Base-by-base conservation (phyloP, 23 red algal species). In the Cyanidiococcus yangmingshanensis region DNA sequence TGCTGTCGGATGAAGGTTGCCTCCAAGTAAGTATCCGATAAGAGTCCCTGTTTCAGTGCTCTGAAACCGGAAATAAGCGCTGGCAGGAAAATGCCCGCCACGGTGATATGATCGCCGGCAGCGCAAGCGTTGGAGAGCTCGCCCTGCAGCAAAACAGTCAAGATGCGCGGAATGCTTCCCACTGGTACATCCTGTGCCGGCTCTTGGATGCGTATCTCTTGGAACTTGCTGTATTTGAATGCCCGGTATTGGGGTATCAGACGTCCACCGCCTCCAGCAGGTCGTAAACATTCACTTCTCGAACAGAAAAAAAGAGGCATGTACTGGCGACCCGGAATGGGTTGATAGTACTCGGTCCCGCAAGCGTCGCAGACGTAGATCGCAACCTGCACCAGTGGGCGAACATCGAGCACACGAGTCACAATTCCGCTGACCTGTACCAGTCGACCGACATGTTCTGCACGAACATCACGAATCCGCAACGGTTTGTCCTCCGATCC, bases 201-300 rank as follows among this genome's bases (percentile, higher is more conserved):
- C 82, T 98, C 94, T 74, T 98, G 94, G 16, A 98, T 63, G 59
- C 89, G 87, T n/a, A 98, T 68, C 77, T 98, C 94, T 67, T 98
- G 94, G 59, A 89, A 98, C 76, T 92, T 98, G 39, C 87, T 82
- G 75, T 79, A 98, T 82, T 91, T 91, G 41, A 77, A 88, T 40
- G 74, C 85, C 27, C 82, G 82, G 59, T 82, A 84, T 36, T 91
- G 87, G 30, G 86, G 85, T 34, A 87, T 76, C 24, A 98, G 85
- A 29, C 82, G 75, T 15, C 51, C 79, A 31, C 84, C 77, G 21
- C 75, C 40, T 0, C 24, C 36, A 24, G 31, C 41, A 50, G 83
- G 77, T 37, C 78, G 81, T 21, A 77, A 76, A 1, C 82, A 84
- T 34, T 37, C 79, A 18, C 34, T 35, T 17, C 37, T 68, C 1